Percentiles rank a stretch among this genome's conserved stretches.
Conservation (phyloP, 257 asterid species). For the Plantago major region DNA sequence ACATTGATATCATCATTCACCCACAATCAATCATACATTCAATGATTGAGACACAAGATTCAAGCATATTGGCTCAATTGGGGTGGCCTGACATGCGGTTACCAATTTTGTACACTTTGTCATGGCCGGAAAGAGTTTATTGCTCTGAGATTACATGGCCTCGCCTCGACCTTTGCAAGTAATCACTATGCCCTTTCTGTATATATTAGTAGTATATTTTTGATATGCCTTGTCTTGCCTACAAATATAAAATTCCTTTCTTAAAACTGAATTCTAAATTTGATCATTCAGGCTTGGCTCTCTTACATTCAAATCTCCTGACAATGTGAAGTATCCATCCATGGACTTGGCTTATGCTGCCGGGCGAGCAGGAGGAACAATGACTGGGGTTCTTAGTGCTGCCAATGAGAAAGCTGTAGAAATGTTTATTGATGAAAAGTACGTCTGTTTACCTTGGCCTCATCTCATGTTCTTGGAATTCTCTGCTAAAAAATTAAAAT, state of each 20-base stretch:
- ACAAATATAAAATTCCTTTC: neutral
- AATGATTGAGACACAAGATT: constrained; percentile 98
- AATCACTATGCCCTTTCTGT: constrained; percentile 18
- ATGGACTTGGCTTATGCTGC: constrained; percentile 98
- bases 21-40: constrained; percentile 98
- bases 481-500: neutral
- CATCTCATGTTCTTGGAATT: neutral
- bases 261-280: constrained; percentile 10
- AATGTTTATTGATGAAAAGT: constrained; percentile 79
- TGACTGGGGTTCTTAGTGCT: constrained; percentile 98
- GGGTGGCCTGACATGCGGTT: constrained; percentile 99
- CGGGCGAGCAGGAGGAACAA: constrained; percentile 97
- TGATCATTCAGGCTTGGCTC: constrained; percentile 65
- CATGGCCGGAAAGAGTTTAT: constrained; percentile 89
- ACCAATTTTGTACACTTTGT: constrained; percentile 89
- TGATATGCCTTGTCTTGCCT: constrained; percentile 1
- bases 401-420: constrained; percentile 99
- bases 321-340: constrained; percentile 92
- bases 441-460: constrained; percentile 22
- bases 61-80: constrained; percentile 84
- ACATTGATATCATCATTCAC: constrained; percentile 87
- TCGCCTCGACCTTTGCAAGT: constrained; percentile 99
- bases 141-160: constrained; percentile 98
- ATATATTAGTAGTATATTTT: neutral
- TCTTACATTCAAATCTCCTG: constrained; percentile 81